Conservation (phyloP, 257 asterid genomes). For the Phtheirospermum japonicum region DNA sequence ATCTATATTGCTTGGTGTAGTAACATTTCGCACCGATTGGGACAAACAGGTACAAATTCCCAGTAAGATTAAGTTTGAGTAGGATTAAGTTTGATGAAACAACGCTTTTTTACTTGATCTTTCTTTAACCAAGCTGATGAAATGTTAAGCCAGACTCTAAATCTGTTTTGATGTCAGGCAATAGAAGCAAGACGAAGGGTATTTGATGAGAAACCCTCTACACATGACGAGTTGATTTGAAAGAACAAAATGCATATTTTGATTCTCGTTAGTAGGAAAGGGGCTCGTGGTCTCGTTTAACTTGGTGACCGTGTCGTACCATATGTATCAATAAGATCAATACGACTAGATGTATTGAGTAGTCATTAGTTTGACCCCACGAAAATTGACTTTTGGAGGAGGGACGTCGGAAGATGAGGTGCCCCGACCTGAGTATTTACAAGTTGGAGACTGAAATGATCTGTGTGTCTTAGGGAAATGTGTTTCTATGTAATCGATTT, state of each 20-base stretch:
- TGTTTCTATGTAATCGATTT: neutral
- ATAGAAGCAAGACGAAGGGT: slow-evolving; percentile 48
- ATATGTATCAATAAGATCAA: neutral
- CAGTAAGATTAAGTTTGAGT: too few species aligned
- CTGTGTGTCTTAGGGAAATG: neutral
- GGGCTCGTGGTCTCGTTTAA: too few species aligned
- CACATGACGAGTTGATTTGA: slow-evolving; percentile 24
- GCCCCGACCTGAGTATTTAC: neutral
- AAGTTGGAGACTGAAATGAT: neutral
- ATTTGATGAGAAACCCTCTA: slow-evolving; percentile 28
- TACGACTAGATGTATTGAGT: neutral
- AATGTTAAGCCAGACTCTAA: neutral
- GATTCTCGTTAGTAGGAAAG: neutral
- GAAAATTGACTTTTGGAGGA: too few species aligned
- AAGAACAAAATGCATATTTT: neutral
- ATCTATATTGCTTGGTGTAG: slow-evolving; percentile 29
- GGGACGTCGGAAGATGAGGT: neutral
- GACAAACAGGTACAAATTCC: slow-evolving; percentile 33
- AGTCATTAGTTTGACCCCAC: too few species aligned
- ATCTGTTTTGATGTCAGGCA: slow-evolving; percentile 36
- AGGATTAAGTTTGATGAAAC: neutral
- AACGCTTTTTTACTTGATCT: neutral
- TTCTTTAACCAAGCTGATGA: neutral
- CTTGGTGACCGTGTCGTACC: too few species aligned
- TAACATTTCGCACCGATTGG: slow-evolving; percentile 39